These are phyloP conservation scores for Solioccasus polychromus DNA, from an alignment of 768 basidiomycete genomes.

Conservation along the genomic window DNA sequence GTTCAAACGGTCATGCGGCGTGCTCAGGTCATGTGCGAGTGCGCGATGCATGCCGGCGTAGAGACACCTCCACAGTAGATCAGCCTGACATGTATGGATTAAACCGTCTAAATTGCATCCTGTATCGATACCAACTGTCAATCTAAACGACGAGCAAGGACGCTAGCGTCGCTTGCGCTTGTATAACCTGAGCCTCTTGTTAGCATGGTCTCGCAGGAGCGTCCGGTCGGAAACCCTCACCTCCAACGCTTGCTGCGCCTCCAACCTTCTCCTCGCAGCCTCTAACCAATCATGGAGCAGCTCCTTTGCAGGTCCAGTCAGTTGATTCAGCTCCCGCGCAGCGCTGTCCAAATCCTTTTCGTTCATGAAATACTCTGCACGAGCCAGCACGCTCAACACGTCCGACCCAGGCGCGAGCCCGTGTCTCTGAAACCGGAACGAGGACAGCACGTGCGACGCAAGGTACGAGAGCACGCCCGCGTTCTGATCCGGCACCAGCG, in stretches of 20 bases:
- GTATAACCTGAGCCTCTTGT: constrained; percentile 72
- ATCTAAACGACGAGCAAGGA: constrained; percentile 72
- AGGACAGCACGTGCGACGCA: constrained; percentile 72
- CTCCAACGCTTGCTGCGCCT: constrained; percentile 91
- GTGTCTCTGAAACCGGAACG: constrained; percentile 74
- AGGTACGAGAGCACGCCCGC: constrained; percentile 87
- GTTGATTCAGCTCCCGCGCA: constrained; percentile 86
- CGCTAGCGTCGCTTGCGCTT: constrained; percentile 79
- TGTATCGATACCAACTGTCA: constrained; percentile 8
- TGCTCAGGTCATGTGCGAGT: constrained; percentile 87
- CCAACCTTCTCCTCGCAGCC: constrained; percentile 81
- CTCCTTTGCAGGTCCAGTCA: constrained; percentile 75
- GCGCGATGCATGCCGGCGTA: constrained; percentile 47
- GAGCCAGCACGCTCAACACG: constrained; percentile 79
- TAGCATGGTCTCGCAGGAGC: no score
- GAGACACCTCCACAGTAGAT: constrained; percentile 4
- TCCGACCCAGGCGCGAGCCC: constrained; percentile 75
- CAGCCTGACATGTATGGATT: constrained; percentile 1
- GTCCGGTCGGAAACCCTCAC: constrained; percentile 39
- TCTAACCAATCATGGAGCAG: constrained; percentile 86
- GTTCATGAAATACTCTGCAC: constrained; percentile 85
- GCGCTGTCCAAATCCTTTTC: constrained; percentile 88
- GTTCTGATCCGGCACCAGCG: constrained; percentile 87
- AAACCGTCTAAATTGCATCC: constrained; percentile 23
- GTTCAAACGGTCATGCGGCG: constrained; percentile 74